Percentiles rank a stretch among this genome's conserved stretches.
Conservation (phyloP, 116 monocot species). For the Trichopus zeylanicus region DNA sequence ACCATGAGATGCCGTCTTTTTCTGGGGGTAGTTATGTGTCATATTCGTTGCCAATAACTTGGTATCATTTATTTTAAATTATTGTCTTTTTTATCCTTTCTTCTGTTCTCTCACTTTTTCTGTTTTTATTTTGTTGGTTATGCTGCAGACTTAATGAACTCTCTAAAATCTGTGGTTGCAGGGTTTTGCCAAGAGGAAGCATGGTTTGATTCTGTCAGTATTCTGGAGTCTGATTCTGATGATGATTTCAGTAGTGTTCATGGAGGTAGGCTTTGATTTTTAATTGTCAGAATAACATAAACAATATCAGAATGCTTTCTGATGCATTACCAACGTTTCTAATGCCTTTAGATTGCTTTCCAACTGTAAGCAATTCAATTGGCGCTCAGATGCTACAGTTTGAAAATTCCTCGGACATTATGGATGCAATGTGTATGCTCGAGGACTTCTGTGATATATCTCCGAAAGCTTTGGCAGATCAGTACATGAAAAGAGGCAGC, state of each 20-base stretch:
- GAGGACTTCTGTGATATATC: slow-evolving; percentile 22
- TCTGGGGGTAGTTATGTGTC: too few species aligned
- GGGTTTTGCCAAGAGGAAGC: slow-evolving; percentile 55
- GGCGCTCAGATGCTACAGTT: slow-evolving; percentile 32
- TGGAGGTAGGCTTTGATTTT: slow-evolving; percentile 29
- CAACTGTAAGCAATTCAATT: slow-evolving; percentile 19
- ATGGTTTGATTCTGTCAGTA: slow-evolving; percentile 69
- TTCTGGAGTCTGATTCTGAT: slow-evolving; percentile 56
- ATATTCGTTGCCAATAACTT: too few species aligned
- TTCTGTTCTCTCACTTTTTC: not conserved
- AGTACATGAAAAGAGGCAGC: slow-evolving; percentile 34
- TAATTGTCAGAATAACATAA: not conserved
- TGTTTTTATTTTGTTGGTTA: not conserved
- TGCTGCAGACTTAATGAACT: not conserved
- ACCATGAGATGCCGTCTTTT: too few species aligned
- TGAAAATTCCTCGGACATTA: slow-evolving; percentile 44
- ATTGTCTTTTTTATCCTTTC: too few species aligned
- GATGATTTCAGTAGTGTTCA: slow-evolving; percentile 59
- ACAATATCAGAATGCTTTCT: not conserved
- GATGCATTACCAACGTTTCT: not conserved
- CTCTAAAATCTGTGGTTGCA: slow-evolving; percentile 6
- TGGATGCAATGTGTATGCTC: slow-evolving; percentile 49
- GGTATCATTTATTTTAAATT: too few species aligned
- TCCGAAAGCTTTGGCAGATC: slow-evolving; percentile 31
- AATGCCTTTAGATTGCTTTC: slow-evolving; percentile 21